Base-by-base conservation (phyloP, 306 rosid genomes). In the Delonix regia region DNA sequence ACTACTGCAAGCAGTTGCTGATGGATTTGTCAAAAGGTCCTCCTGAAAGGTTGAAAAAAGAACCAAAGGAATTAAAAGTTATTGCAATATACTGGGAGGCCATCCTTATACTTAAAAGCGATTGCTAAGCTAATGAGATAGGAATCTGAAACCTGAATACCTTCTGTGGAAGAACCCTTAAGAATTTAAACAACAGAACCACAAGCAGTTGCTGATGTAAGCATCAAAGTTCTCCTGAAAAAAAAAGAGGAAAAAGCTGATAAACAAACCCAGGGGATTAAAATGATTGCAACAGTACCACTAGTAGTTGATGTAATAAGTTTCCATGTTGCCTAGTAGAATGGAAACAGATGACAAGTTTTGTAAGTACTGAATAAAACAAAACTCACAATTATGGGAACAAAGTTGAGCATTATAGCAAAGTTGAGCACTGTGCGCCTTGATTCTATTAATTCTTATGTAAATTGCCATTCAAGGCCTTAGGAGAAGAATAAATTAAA, bases 61-160 rank as follows among this genome's bases (percentile, higher is more conserved):
- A 69, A 33, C 45, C 28, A 30, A 48, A 70, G 45, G 61, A 19
- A 49, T 49, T 25, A 49, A 48, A 30, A 48, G 27, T 44, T 25
- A 25, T 49, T 70, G 34, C 72, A 41, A 39, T 42, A 42, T 12
- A 47, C 72, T 13, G 22, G 51, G 6, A 39, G 99, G 97, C 83
- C 94, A 84, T 76, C 96, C 94, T 27, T 96, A 88, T 74, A 93
- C 98, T 12, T 86, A 90, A 45, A 95, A 94, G 71, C 93, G 92
- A 86, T 90, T 91, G 87, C 96, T 93, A 73, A 93, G 96, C 87
- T 95, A 89, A 90, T 93, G 90, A 69, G 96, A 95, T 74, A 87
- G 93, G 85, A 95, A 87, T 91, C 94, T 86, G 44, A 98, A 95
- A 82, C 91, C 87, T 98, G 91, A 5, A 11, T 67, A 67, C 72